Percentiles rank a stretch among this genome's conserved stretches.
Evolutionary conservation across 208 protist genomes (phyloP).

Genomic region (Leishmania braziliensis): DNA sequence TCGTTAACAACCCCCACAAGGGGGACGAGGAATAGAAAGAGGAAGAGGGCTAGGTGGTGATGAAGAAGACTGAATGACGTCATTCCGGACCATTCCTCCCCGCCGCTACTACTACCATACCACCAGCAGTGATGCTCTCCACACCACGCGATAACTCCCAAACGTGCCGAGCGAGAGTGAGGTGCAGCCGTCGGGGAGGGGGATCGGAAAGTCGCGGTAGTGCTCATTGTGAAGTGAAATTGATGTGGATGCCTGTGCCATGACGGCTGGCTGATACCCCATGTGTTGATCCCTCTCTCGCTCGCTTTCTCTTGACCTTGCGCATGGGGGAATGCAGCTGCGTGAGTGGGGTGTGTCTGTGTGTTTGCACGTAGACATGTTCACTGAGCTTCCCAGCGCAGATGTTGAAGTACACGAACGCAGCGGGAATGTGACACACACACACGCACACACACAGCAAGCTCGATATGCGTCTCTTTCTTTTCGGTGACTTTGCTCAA

Average conservation of each 20-base stretch:
- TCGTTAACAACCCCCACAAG: neutral
- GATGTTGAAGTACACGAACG: no score
- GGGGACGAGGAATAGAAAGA: constrained; percentile 1
- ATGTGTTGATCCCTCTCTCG: neutral
- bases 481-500: neutral
- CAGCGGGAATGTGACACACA: no score
- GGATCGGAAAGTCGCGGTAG: neutral
- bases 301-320: neutral
- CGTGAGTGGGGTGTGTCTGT: constrained; percentile 2
- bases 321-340: constrained; percentile 1
- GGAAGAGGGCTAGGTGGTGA: constrained; percentile 4
- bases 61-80: neutral
- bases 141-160: neutral
- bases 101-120: neutral
- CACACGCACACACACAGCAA: neutral
- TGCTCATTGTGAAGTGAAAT: neutral
- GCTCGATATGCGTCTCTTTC: neutral
- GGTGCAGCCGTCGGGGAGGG: neutral
- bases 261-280: neutral
- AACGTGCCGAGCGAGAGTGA: neutral
- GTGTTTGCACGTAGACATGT: neutral
- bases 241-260: neutral
- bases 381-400: no score
- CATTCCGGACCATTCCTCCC: neutral
- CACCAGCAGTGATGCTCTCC: neutral